phyloP scores from a whole-genome alignment of 2,329 filamentous ascomycete species.

The Fusarium multiceps region DNA sequence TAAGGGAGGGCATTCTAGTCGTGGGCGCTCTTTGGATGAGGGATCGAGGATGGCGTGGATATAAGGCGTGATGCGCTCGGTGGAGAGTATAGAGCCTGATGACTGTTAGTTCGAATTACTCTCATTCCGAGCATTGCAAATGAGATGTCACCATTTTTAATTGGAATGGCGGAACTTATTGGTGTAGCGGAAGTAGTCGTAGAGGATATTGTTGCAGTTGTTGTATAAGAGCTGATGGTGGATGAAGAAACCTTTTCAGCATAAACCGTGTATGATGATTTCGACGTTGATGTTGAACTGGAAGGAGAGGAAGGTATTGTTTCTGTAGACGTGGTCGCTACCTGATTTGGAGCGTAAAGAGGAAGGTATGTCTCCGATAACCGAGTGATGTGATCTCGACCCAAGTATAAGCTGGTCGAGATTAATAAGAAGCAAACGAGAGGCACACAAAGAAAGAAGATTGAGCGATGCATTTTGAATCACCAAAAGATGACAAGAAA shows the following conservation, averaged over 20 bases:
- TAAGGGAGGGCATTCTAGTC: slow-evolving; percentile 46
- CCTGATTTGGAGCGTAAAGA: slow-evolving; percentile 4
- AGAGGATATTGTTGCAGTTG: slow-evolving; percentile 2
- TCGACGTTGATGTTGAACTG: background rate
- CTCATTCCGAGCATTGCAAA: accelerated
- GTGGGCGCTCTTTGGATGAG: slow-evolving; percentile 38
- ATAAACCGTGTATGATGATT: background rate
- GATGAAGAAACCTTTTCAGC: slow-evolving; percentile 4
- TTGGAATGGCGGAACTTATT: slow-evolving; percentile 3
- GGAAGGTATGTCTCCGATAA: slow-evolving; percentile 34
- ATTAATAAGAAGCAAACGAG: slow-evolving; percentile 35
- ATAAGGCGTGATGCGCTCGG: slow-evolving; percentile 42
- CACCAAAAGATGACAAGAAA: background rate
- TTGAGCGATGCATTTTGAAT: slow-evolving; percentile 38
- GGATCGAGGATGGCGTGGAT: slow-evolving; percentile 49
- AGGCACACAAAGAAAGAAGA: slow-evolving; percentile 34
- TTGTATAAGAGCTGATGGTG: slow-evolving; percentile 2
- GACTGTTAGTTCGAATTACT: background rate
- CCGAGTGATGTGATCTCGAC: slow-evolving; percentile 38
- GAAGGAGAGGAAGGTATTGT: background rate
- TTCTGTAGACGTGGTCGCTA: slow-evolving; percentile 2
- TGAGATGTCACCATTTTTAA: slow-evolving; percentile 7
- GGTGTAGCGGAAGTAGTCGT: background rate
- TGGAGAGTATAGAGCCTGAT: slow-evolving; percentile 50
- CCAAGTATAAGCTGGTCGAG: slow-evolving; percentile 35